phyloP scores from a whole-genome alignment of 352 stramenopile species.

The Blastocystis sp. region DNA sequence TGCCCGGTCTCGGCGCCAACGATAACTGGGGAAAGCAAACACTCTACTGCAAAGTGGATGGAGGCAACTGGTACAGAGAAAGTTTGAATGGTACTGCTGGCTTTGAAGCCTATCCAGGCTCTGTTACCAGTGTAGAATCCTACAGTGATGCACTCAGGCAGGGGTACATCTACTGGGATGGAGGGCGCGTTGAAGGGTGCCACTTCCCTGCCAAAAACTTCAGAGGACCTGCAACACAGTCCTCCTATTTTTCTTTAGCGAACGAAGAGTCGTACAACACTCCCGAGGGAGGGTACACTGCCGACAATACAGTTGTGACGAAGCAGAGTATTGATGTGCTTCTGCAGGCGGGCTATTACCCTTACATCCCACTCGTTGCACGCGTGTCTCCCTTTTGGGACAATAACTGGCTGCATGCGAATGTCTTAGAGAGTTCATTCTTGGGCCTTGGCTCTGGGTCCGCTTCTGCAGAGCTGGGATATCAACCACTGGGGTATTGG shows the following conservation, averaged over 20 bases:
- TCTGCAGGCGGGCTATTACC: slow-evolving; percentile 69
- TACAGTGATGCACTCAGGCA: slow-evolving; percentile 68
- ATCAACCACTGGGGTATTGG: slow-evolving; percentile 75
- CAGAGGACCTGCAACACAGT: slow-evolving; percentile 65
- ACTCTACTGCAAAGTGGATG: slow-evolving; percentile 72
- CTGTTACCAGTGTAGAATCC: not conserved
- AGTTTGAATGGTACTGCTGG: not conserved
- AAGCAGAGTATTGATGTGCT: slow-evolving; percentile 62
- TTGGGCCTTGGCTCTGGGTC: slow-evolving; percentile 65
- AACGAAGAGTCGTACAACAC: slow-evolving; percentile 63
- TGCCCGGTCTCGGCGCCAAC: slow-evolving; percentile 74
- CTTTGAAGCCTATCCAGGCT: slow-evolving; percentile 56
- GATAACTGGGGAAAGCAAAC: slow-evolving; percentile 78
- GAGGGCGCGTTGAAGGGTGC: slow-evolving; percentile 74
- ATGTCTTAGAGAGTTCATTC: slow-evolving; percentile 66
- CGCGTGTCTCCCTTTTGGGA: slow-evolving; percentile 81
- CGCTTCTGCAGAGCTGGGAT: slow-evolving; percentile 68
- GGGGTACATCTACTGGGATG: slow-evolving; percentile 75
- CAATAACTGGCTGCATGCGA: slow-evolving; percentile 73
- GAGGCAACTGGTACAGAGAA: slow-evolving; percentile 69
- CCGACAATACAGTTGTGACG: slow-evolving; percentile 59
- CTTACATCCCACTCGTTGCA: slow-evolving; percentile 76
- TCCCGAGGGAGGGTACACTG: slow-evolving; percentile 63
- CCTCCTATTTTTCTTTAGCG: slow-evolving; percentile 64
- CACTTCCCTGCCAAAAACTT: slow-evolving; percentile 76